These are phyloP conservation scores for Candolleomyces eurysporus DNA, from an alignment of 768 basidiomycete genomes.

Conservation along the genomic window DNA sequence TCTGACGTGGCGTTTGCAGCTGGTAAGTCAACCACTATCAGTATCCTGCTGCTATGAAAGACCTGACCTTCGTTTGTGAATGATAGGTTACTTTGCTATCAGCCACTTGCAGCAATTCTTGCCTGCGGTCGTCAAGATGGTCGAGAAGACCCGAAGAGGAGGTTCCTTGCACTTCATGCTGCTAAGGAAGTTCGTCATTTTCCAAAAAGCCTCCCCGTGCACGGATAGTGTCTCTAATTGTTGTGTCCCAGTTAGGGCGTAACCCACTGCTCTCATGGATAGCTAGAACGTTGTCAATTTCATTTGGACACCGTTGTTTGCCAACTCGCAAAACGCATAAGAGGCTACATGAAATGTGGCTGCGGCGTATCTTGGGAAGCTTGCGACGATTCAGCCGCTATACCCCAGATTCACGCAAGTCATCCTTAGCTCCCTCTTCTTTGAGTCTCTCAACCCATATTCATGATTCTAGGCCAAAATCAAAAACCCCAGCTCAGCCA, in stretches of 20 bases:
- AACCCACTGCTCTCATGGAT: conserved; percentile 81
- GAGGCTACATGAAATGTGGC: conserved; percentile 93
- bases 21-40: conserved; percentile 41
- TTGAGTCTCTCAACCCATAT: background rate
- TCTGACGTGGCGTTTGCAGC: conserved; percentile 94
- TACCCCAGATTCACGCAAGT: conserved; percentile 87
- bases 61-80: background rate
- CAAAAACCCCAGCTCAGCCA: conserved; percentile 61
- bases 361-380: conserved; percentile 93
- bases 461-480: conserved; percentile 65
- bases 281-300: conserved; percentile 85
- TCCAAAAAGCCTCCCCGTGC: no score
- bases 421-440: background rate
- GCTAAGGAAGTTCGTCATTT: conserved; percentile 73
- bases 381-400: conserved; percentile 88
- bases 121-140: conserved; percentile 76
- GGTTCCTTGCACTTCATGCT: conserved; percentile 85
- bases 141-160: conserved; percentile 74
- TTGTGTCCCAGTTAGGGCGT: conserved; percentile 64
- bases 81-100: conserved; percentile 87
- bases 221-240: background rate
- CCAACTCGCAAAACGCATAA: conserved; percentile 85
- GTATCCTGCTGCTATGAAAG: background rate
- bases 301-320: conserved; percentile 91
- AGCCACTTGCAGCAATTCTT: conserved; percentile 88